phyloP scores from a whole-genome alignment of 768 basidiomycete species.

The Trametes villosa region DNA sequence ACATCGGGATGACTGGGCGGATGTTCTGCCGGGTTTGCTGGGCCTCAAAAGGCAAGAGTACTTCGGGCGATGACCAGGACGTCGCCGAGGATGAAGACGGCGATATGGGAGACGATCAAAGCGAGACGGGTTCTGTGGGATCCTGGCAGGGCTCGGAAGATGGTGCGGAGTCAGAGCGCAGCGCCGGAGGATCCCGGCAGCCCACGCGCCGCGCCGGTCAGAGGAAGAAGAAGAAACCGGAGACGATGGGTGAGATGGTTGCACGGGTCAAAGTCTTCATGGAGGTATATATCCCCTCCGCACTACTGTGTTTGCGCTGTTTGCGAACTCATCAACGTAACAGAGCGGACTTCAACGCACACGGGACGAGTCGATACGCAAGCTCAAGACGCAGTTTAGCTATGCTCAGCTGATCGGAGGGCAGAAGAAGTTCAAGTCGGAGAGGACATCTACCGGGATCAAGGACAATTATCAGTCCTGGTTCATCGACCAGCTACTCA shows the following conservation, averaged over 20 bases:
- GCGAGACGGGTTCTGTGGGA: too few relatives aligned
- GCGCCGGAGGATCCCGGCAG: too few relatives aligned
- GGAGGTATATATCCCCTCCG: neutral
- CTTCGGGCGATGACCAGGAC: too few relatives aligned
- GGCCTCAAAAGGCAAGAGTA: slow-evolving; percentile 38
- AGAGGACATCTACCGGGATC: slow-evolving; percentile 34
- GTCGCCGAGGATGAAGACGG: neutral
- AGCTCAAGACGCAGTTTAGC: neutral
- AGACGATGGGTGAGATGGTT: neutral
- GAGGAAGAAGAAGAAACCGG: neutral
- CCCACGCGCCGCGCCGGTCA: neutral
- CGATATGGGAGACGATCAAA: neutral
- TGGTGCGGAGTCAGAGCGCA: neutral
- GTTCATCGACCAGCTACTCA: slow-evolving; percentile 29
- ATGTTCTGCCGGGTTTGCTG: slow-evolving; percentile 47
- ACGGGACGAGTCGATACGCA: neutral
- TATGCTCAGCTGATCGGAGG: neutral
- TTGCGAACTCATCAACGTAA: too few relatives aligned
- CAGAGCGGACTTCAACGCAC: neutral
- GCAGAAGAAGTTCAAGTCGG: slow-evolving; percentile 16
- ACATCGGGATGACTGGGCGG: slow-evolving; percentile 45
- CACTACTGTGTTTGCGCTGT: neutral
- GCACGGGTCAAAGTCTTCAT: neutral
- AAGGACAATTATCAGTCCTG: slow-evolving; percentile 38
- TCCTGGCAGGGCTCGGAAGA: too few relatives aligned